Percentiles rank a stretch among this genome's conserved stretches.
phyloP scores from a whole-genome alignment of 2,329 filamentous ascomycete genomes.

The Penicillium crustosum region DNA sequence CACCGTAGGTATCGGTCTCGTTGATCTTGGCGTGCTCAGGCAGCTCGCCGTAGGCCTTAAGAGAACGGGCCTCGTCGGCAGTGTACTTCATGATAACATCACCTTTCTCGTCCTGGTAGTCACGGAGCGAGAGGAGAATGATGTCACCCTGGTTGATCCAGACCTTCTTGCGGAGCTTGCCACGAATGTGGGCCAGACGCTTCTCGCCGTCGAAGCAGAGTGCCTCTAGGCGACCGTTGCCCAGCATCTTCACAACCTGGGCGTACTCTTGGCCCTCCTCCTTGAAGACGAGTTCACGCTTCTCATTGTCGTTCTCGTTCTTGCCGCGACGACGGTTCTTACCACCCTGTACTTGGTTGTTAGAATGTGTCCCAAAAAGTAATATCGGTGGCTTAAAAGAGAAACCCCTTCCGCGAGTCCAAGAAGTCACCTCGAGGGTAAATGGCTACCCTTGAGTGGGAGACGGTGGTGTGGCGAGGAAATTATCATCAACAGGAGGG shows the following conservation, averaged over 20 bases:
- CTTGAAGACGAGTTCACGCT: constrained; percentile 98
- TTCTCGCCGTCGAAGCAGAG: constrained; percentile 94
- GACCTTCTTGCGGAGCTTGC: constrained; percentile 99
- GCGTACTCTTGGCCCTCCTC: constrained; percentile 94
- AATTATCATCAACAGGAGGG: constrained; percentile 25
- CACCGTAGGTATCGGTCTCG: constrained; percentile 89
- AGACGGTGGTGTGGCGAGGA: constrained; percentile 21
- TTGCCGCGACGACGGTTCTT: constrained; percentile 98
- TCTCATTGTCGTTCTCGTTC: constrained; percentile 99
- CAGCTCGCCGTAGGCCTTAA: constrained; percentile 96
- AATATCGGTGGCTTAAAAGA: not conserved
- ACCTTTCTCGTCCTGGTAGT: constrained; percentile 92
- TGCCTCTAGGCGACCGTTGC: constrained; percentile 89
- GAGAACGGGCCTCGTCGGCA: constrained; percentile 87
- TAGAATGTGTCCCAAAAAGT: constrained; percentile 25
- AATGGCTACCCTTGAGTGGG: constrained; percentile 2
- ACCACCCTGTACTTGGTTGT: constrained; percentile 68
- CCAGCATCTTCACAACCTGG: constrained; percentile 92
- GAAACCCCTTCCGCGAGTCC: not conserved
- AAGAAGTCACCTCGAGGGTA: constrained; percentile 1
- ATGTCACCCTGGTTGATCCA: constrained; percentile 99
- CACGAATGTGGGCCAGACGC: constrained; percentile 80
- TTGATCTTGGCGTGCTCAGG: constrained; percentile 99
- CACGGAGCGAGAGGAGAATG: constrained; percentile 80
- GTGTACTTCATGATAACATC: constrained; percentile 95